Evolutionary conservation across 371 early-diverging fungal species (phyloP), one percentile per base, ranked within the genome.

Genomic region (Paraphysoderma sedebokerense): DNA sequence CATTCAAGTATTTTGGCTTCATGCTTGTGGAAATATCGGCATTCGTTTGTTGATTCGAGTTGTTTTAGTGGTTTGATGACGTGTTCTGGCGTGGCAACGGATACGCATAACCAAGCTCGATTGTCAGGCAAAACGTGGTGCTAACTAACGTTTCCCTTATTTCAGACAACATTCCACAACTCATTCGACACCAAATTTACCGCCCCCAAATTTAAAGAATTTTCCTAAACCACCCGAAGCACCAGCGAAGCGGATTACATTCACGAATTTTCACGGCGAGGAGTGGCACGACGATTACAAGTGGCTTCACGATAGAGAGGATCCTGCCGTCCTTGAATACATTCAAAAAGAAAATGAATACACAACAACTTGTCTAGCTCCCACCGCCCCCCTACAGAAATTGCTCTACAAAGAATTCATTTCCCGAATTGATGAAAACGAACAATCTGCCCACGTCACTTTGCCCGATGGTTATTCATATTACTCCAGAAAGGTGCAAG

Each of bases 351-450:
- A 75, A 46, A 75, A 75, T 49, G 56, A 56, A 6, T 68, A 67
- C 42, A 41, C 42, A n/a, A 22, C 4, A 11, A 13, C 15, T 19
- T 41, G 4, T 7, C 27, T 65, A 0, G 28, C 40, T 12, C 60
- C 59, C 47, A 70, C 75, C 2, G 62, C 57, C 15, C 62, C 72
- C 4, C 52, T 74, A 28, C 75, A 72, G 39, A 64, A 60, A 29
- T 47, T 66, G 8, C 58, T 75, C 20, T 70, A 72, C 54, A 68
- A 63, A 46, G 75, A 75, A 48, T 75, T 75, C 51, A 66, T 75
- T 11, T 63, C 68, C 15, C 55, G 75, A 4, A 36, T 74, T 22
- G 73, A 75, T 47, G 68, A 72, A 20, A 52, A 59, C 33, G 71
- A 72, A 39, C 62, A 65, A 44, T 64, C 75, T 4, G 66, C 73